A percentile compares a stretch with the other conserved stretches of the same genome.
Evolutionary conservation across 305 asterid genomes (phyloP).

Genomic region (Rubia peregrina): DNA sequence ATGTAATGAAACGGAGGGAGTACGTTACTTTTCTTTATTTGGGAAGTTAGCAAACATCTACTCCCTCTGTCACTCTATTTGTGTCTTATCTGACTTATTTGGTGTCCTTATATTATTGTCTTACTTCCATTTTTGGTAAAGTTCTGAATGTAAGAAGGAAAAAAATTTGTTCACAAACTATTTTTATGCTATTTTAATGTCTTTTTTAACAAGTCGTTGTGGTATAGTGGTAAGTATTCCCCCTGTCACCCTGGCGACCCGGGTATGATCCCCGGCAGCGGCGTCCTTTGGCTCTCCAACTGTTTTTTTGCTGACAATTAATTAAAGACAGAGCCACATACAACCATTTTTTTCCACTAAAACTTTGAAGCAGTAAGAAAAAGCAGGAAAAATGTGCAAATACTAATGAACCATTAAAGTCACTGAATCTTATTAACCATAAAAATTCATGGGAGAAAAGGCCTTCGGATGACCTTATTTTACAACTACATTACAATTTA

Average conservation of each 20-base stretch:
- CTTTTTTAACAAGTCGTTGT: constrained; percentile 23
- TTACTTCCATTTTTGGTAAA: too few relatives aligned
- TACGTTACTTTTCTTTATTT: too few relatives aligned
- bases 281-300: neutral
- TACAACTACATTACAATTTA: constrained; percentile 41
- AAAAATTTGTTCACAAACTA: too few relatives aligned
- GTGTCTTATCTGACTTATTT: too few relatives aligned
- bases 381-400: neutral
- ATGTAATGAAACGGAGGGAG: too few relatives aligned
- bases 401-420: neutral
- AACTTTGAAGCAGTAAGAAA: neutral
- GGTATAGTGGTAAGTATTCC: constrained; percentile 50
- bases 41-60: too few relatives aligned
- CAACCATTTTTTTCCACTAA: too few relatives aligned
- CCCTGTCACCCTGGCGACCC: constrained; percentile 88
- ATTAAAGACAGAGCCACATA: too few relatives aligned
- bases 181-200: too few relatives aligned
- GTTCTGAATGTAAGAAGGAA: too few relatives aligned
- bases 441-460: constrained; percentile 23
- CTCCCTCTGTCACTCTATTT: too few relatives aligned
- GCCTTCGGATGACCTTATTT: constrained; percentile 68
- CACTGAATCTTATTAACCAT: neutral
- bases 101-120: too few relatives aligned
- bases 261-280: constrained; percentile 33
- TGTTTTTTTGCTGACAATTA: neutral